Evolutionary conservation across 352 stramenopile species (phyloP).

Genomic region (Globisporangium camurandrum): DNA sequence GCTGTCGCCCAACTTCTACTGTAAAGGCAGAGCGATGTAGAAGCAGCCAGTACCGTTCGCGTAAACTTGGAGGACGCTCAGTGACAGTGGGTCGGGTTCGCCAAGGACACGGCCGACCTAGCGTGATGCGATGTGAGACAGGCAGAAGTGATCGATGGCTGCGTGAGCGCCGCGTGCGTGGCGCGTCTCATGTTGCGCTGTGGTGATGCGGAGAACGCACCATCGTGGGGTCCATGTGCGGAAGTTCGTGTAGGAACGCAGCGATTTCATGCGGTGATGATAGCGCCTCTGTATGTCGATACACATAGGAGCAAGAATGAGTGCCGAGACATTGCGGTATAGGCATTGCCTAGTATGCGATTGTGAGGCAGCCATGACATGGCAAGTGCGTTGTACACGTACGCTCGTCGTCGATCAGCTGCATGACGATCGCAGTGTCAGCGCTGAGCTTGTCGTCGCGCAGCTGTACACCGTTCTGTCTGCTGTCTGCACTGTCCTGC

Average conservation of each 20-base stretch:
- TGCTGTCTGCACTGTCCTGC: not conserved
- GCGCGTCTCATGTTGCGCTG: not conserved
- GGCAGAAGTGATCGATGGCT: not conserved
- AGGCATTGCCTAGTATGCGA: not conserved
- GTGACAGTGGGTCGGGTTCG: slow-evolving; percentile 48
- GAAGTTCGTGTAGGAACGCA: slow-evolving; percentile 54
- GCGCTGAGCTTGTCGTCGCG: slow-evolving; percentile 7
- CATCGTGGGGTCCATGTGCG: slow-evolving; percentile 62
- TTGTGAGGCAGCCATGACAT: not conserved
- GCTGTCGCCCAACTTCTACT: not conserved
- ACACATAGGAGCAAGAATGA: not conserved
- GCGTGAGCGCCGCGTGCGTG: not conserved
- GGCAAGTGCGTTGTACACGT: too few species aligned
- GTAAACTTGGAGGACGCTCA: slow-evolving; percentile 65
- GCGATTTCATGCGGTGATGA: slow-evolving; percentile 48
- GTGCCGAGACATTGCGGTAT: not conserved
- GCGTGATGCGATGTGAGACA: not conserved
- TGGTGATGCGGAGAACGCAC: slow-evolving; percentile 12
- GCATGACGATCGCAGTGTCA: slow-evolving; percentile 23
- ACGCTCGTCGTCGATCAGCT: slow-evolving; percentile 46
- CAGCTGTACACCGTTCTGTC: too few species aligned
- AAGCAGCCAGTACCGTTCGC: slow-evolving; percentile 27
- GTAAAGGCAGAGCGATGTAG: not conserved
- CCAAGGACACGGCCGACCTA: slow-evolving; percentile 63
- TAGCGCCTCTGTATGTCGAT: slow-evolving; percentile 18